These are phyloP conservation scores for Wallacemonas sp. DNA, from an alignment of 208 protist species.

Conservation along the genomic window DNA sequence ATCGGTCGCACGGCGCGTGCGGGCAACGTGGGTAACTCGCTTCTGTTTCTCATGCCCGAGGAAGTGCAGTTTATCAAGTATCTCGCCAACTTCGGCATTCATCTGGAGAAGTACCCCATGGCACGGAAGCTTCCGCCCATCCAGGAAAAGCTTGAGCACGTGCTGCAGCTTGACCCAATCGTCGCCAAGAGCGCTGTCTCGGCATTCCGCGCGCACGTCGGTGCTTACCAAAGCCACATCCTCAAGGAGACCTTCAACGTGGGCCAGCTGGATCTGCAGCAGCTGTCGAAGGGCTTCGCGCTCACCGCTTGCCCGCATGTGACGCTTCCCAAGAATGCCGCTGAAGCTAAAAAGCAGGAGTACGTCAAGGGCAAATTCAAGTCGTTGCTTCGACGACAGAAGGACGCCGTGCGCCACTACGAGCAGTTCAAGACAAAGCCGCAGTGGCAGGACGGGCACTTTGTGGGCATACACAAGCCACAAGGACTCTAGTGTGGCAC, in stretches of 20 bases:
- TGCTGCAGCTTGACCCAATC: constrained; percentile 83
- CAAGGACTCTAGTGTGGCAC: background rate
- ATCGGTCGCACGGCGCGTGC: constrained; percentile 96
- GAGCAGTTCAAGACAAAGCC: constrained; percentile 74
- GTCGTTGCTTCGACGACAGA: constrained; percentile 65
- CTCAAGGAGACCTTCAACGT: constrained; percentile 94
- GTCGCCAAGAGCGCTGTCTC: constrained; percentile 89
- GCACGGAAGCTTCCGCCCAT: constrained; percentile 69
- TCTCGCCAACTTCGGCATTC: constrained; percentile 79
- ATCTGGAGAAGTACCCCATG: constrained; percentile 71
- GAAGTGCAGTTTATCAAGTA: constrained; percentile 90
- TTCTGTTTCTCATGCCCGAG: constrained; percentile 93
- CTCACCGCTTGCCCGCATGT: constrained; percentile 85
- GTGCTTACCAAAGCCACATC: constrained; percentile 93
- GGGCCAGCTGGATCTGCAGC: constrained; percentile 87
- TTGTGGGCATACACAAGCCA: constrained; percentile 52
- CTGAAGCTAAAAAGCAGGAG: constrained; percentile 62
- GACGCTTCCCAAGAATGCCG: constrained; percentile 67
- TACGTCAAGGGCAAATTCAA: constrained; percentile 92
- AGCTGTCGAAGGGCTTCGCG: constrained; percentile 91
- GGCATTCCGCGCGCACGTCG: constrained; percentile 91
- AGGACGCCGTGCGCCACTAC: constrained; percentile 73
- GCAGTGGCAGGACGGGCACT: constrained; percentile 82
- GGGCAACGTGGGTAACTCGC: constrained; percentile 87
- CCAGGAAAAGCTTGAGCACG: constrained; percentile 86